These are phyloP conservation scores for Sideroxylon spinosum DNA, from an alignment of 179 eudicot genomes.

Conservation along the genomic window DNA sequence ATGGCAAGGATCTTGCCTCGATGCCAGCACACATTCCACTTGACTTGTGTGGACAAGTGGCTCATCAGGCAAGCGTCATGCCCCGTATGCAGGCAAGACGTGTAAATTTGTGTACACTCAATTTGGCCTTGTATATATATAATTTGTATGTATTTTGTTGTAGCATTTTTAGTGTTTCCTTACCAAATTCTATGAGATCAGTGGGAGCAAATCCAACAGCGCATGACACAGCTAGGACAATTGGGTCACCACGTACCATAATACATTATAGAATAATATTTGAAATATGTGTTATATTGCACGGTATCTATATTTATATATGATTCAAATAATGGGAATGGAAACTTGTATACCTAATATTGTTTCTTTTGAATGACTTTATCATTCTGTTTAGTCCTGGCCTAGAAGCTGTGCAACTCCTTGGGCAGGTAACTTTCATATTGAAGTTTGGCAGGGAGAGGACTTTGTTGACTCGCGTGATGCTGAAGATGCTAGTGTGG, in stretches of 20 bases:
- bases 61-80: conserved; percentile 51
- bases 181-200: background rate
- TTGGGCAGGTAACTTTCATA: background rate
- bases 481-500: too few relatives aligned
- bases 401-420: background rate
- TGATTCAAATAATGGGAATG: background rate
- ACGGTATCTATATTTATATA: background rate
- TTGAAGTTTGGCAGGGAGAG: too few relatives aligned
- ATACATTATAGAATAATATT: background rate
- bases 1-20: conserved; percentile 51
- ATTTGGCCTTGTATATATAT: background rate
- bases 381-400: background rate
- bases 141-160: background rate
- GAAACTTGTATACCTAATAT: background rate
- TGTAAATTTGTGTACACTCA: conserved; percentile 14
- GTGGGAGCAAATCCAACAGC: background rate
- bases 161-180: background rate
- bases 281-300: background rate
- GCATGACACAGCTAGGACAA: background rate
- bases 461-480: too few relatives aligned
- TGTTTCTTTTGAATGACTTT: background rate
- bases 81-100: conserved; percentile 55
- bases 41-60: conserved; percentile 58
- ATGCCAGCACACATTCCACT: conserved; percentile 58
- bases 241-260: background rate